Base-by-base conservation (phyloP, 2,329 filamentous ascomycete genomes). In the Neurospora sp. region DNA sequence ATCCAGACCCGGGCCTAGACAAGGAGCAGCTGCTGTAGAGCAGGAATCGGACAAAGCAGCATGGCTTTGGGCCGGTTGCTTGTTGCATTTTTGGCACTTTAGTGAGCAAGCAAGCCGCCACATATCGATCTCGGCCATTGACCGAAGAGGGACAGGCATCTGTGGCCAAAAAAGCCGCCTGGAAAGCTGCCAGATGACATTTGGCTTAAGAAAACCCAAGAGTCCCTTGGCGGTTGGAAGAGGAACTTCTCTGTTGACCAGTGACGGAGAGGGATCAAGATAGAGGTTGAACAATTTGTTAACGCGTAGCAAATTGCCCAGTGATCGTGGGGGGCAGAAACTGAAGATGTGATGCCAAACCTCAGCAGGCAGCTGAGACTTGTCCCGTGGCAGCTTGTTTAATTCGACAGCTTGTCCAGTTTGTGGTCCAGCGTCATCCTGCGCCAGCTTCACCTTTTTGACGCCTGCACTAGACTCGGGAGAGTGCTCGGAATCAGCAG, bases 341-440 rank as follows among this genome's bases (percentile, higher is more conserved):
- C 84, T 85, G 78, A 92, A 91, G 75, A 92, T 83, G 76, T 86
- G 84, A 76, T 92, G 89, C 89, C 90, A 92, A 76, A 91, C 81
- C 79, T 89, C 86, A 74, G 83, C 82, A 76, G 88, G 86, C 70
- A 89, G 82, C 73, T 79, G 67, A 69, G 75, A 79, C 69, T 70
- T 74, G 70, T 78, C 75, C 57, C 41, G 37, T 39, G 23, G 66
- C 62, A 65, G 28, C 28, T 40, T 68, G 40, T 46, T 68, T 67
- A 33, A 43, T 66, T 66, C 23, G 28, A 39, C 36, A 33, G 62
- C 23, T 39, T 69, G 43, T 37, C 15, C 33, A 39, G 36, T 40
- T 12, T 67, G 70, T 28, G 28, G 28, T 6, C 66, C 15, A 52
- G 39, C 39, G 65, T 71, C 41, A 33, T 43, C 67, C 11, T 69